phyloP scores from a whole-genome alignment of 257 asterid species.

The Lavandula angustifolia region DNA sequence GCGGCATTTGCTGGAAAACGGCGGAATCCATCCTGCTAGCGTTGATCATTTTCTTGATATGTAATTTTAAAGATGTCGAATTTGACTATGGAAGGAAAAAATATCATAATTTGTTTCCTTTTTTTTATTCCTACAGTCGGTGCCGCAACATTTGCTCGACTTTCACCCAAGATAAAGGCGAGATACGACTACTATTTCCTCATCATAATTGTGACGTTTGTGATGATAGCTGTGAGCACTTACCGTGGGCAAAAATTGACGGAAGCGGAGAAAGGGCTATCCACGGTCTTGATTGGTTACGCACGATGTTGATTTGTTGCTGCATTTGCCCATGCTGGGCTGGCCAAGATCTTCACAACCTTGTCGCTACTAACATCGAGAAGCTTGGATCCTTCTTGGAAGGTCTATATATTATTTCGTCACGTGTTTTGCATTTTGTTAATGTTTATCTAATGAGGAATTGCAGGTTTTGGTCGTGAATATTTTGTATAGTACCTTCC shows the following conservation, averaged over 20 bases:
- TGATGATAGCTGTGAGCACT: conserved; percentile 56
- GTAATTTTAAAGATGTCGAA: conserved; percentile 27
- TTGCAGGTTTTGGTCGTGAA: conserved; percentile 52
- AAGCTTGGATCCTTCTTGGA: conserved; percentile 55
- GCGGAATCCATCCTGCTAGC: conserved; percentile 61
- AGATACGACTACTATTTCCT: conserved; percentile 70
- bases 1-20: too few species aligned
- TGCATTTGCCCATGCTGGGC: conserved; percentile 78
- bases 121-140: conserved; percentile 44
- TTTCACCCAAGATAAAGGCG: conserved; percentile 68
- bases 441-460: too few species aligned
- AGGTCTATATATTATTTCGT: conserved; percentile 39
- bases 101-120: too few species aligned
- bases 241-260: conserved; percentile 52
- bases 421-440: too few species aligned
- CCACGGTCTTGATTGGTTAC: conserved; percentile 41
- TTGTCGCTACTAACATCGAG: conserved; percentile 49
- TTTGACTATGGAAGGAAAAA: not conserved
- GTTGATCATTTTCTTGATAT: conserved; percentile 44
- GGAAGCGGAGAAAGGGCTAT: conserved; percentile 50
- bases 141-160: conserved; percentile 57
- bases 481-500: conserved; percentile 64
- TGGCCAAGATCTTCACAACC: conserved; percentile 71
- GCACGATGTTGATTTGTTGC: conserved; percentile 44
- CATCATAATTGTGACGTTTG: conserved; percentile 61